These are phyloP conservation scores for Salix purpurea DNA, from an alignment of 345 rosid species.

Conservation along the genomic window DNA sequence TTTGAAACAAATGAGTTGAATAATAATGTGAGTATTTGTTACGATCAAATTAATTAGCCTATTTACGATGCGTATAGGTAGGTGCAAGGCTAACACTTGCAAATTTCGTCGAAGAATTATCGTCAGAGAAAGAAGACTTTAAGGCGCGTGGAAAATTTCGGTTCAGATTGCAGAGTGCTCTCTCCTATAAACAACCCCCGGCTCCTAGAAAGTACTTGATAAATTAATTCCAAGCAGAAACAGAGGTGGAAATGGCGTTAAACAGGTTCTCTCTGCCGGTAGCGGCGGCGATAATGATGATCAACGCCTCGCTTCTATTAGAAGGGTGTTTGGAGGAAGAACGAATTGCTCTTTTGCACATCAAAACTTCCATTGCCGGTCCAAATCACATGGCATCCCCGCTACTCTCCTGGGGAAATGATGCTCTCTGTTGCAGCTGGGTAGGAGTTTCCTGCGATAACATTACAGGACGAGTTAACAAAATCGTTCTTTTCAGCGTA, in stretches of 20 bases:
- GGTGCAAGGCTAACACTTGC: no score
- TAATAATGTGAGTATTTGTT: no score
- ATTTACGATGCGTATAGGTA: no score
- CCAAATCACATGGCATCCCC: not conserved
- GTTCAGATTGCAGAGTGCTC: no score
- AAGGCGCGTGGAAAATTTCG: no score
- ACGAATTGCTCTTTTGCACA: not conserved
- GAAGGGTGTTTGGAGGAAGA: not conserved
- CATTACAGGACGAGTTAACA: not conserved
- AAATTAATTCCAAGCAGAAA: no score
- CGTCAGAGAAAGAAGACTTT: no score
- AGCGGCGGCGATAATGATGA: not conserved
- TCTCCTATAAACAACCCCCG: no score
- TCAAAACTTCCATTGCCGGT: not conserved
- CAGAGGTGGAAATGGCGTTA: not conserved
- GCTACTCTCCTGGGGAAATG: not conserved
- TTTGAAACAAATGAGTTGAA: no score
- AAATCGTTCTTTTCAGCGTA: fast-evolving
- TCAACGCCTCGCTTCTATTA: not conserved
- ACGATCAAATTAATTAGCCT: no score
- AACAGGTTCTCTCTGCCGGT: not conserved
- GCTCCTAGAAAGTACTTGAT: no score
- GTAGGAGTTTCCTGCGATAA: not conserved
- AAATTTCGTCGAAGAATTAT: no score
- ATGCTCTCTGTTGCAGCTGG: not conserved